Base-by-base conservation (phyloP, 2,329 filamentous ascomycete genomes). In the Fusarium lyarnte region DNA sequence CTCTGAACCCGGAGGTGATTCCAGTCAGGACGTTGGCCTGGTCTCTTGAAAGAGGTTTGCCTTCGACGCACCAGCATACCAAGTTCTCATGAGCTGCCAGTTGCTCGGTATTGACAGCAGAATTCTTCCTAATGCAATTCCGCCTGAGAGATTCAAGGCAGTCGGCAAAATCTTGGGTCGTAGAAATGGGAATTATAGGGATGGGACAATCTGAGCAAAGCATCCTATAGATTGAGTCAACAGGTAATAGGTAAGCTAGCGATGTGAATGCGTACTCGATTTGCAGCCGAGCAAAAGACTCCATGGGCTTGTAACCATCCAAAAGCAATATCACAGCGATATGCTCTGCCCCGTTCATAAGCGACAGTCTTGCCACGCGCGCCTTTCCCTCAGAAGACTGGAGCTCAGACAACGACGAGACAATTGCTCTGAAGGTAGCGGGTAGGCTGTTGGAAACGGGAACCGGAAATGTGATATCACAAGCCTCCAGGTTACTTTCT, bases 251-350 rank as follows among this genome's bases (percentile, higher is more conserved):
- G 8, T 8, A 36, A 45, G 33, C 29, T 29, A 7, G 21, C 17
- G 33, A 13, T 46, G 12, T 35, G 35, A 14, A 17, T 25, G 9
- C 87, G 85, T 83, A 77, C 53, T 84, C 78, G 29, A 29, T 35
- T 57, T 89, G 86, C 39, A 89, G 76, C 21, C 76, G 78, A 78
- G 83, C 82, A 58, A 86, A 81, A 2, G 76, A 57, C 33, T 78
- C 74, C 73, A 82, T 80, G 35, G 79, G 60, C 17, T 72, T 76
- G 16, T 74, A 69, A 8, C 79, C 77, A 42, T 77, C 76, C 43
- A 87, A 70, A 21, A 88, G 78, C 58, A 88, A 84, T 21, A 88
- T 52, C 31, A 87, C 75, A n/a, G 80, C 85, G 14, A 80, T 74
- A 60, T 84, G 79, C 60, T 74, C 77, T 6, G 82, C 81, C 27